Conservation (phyloP, 176 grass and related monocot genomes). For the Musa beccarii region DNA sequence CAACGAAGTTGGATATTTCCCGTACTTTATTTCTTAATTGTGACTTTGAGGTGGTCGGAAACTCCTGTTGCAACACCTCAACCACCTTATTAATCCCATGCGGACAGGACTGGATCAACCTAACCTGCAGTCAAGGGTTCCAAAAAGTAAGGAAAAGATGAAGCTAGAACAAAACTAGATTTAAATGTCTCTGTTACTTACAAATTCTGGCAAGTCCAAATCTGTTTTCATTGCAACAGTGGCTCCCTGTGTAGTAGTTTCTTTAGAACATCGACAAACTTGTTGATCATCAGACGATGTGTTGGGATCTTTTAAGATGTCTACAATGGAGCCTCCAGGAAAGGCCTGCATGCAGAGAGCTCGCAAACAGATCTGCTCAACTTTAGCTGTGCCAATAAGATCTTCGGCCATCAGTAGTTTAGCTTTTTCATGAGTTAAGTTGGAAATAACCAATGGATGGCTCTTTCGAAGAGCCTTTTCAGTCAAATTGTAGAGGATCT, state of each 20-base stretch:
- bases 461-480: slow-evolving; percentile 87
- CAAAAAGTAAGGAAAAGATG: slow-evolving; percentile 7
- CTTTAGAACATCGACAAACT: slow-evolving; percentile 30
- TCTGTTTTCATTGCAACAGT: slow-evolving; percentile 37
- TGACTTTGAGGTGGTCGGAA: slow-evolving; percentile 46
- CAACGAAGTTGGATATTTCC: slow-evolving; percentile 70
- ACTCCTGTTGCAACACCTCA: slow-evolving; percentile 56
- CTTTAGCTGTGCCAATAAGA: slow-evolving; percentile 38
- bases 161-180: neutral
- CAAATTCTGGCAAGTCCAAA: slow-evolving; percentile 73
- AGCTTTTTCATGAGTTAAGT: slow-evolving; percentile 64
- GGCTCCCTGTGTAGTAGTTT: slow-evolving; percentile 17
- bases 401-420: slow-evolving; percentile 38
- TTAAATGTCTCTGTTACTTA: slow-evolving; percentile 30
- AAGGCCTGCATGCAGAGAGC: slow-evolving; percentile 67
- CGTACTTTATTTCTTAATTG: slow-evolving; percentile 77
- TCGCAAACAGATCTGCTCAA: slow-evolving; percentile 79
- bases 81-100: slow-evolving; percentile 76
- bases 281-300: slow-evolving; percentile 29
- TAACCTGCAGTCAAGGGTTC: slow-evolving; percentile 46
- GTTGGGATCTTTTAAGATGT: slow-evolving; percentile 27
- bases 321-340: slow-evolving; percentile 35
- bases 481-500: slow-evolving; percentile 60
- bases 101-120: slow-evolving; percentile 49
- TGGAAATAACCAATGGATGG: slow-evolving; percentile 75